Base-by-base conservation (phyloP, 176 grass and related monocot genomes). In the Avena insularis region DNA sequence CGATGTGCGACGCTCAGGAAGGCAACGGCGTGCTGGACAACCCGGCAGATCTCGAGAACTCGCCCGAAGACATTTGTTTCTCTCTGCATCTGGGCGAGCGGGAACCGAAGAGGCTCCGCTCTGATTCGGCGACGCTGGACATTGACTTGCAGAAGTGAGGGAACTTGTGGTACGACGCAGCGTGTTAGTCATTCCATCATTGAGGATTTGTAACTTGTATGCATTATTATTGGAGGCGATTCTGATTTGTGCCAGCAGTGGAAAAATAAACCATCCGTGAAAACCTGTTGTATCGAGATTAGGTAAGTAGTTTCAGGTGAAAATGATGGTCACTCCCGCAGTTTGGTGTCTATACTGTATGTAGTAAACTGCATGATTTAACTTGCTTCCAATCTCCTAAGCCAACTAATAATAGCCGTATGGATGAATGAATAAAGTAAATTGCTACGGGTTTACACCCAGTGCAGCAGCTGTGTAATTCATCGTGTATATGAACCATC, bases 71-170 rank as follows among this genome's bases (percentile, higher is more conserved):
- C 54, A 86, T 94, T 33, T 90, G 71, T 72, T 79, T 96, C 46
- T 91, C 83, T 11, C 83, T 98, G 50, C 89, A 94, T 9, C 74
- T 95, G 82, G 91, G 95, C 13, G 91, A 98, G 51, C 64, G 91
- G 70, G 90, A 89, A 69, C 95, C 86, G 0, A 98, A 95, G 85
- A 83, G 88, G 74, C 70, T 78, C 3, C 95, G 90, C 17, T 93
- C 88, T 6, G 93, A 92, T 78, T 83, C 84, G 0, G 78, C 21
- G 2, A 81, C 21, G 2, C 29, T 83, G 71, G 87, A 90, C 88
- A 85, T 83, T 7, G 91, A 93, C 70, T 86, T 91, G 87, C 91
- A 91, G 80, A 85, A 96, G 64, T 96, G 91, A 83, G 78, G 35
- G 29, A 57, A 6, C 9, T 13, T 13, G 33, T 48, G 43, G 17